Evolutionary conservation across 345 rosid genomes (phyloP).

Genomic region (Fremontodendron californicum): DNA sequence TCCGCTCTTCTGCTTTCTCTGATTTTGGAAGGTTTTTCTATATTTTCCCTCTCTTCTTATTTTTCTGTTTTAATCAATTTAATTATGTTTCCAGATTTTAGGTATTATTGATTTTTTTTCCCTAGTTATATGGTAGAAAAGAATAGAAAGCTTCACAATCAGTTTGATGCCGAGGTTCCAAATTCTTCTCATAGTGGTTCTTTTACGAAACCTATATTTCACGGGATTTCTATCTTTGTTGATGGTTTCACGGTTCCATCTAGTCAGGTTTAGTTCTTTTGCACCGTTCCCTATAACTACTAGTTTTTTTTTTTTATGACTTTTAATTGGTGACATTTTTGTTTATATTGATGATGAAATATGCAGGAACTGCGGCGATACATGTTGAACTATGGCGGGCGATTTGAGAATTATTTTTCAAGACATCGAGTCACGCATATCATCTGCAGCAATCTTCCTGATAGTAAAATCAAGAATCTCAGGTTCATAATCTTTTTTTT

Average conservation of each 20-base stretch:
- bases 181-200: slow-evolving; percentile 36
- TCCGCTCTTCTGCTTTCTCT: slow-evolving; percentile 66
- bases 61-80: not conserved
- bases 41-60: not conserved
- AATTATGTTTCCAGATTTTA: not conserved
- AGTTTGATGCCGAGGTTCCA: slow-evolving; percentile 61
- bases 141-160: slow-evolving; percentile 74
- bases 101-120: not conserved
- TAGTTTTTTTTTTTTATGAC: not conserved
- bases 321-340: not conserved
- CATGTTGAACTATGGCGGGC: slow-evolving; percentile 75
- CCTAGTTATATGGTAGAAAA: slow-evolving; percentile 80
- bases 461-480: slow-evolving; percentile 78
- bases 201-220: slow-evolving; percentile 54
- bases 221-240: slow-evolving; percentile 86
- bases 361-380: slow-evolving; percentile 67
- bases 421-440: slow-evolving; percentile 82
- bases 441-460: slow-evolving; percentile 86
- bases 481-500: slow-evolving; percentile 46
- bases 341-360: slow-evolving; percentile 3
- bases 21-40: slow-evolving; percentile 65
- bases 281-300: not conserved
- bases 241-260: slow-evolving; percentile 94
- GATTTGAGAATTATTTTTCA: slow-evolving; percentile 81
- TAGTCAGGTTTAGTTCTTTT: slow-evolving; percentile 53